These are phyloP conservation scores for Sonneratia caseolaris DNA, from an alignment of 345 rosid genomes.

Conservation along the genomic window DNA sequence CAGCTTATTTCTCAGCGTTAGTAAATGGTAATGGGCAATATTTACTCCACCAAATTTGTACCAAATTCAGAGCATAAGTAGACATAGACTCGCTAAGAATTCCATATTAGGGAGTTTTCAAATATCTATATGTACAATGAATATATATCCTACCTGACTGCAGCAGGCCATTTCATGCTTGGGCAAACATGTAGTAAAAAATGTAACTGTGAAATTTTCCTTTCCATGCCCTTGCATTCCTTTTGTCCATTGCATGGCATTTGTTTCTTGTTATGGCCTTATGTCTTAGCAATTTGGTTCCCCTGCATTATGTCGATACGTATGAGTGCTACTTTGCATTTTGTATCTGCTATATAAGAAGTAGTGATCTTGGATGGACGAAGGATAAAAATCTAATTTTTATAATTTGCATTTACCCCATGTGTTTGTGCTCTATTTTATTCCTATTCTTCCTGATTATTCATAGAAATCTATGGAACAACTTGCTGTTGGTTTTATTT, in stretches of 20 bases:
- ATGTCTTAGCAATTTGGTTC: background rate
- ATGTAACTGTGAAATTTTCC: background rate
- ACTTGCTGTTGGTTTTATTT: background rate
- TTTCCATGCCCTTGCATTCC: background rate
- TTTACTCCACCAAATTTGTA: background rate
- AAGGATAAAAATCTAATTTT: background rate
- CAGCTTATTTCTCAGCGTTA: background rate
- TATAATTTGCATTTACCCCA: background rate
- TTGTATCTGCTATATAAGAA: background rate
- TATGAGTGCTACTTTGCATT: background rate
- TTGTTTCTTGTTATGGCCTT: background rate
- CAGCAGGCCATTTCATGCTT: background rate
- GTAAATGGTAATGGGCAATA: background rate
- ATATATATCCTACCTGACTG: background rate
- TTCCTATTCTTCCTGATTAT: background rate
- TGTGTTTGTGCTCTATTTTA: background rate
- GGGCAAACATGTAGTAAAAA: background rate
- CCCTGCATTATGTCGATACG: background rate
- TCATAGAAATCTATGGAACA: background rate
- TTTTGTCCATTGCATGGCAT: background rate
- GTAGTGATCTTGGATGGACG: background rate
- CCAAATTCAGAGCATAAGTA: background rate
- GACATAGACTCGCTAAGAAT: background rate
- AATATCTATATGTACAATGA: background rate
- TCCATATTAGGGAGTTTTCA: background rate